phyloP scores from a whole-genome alignment of 2,329 filamentous ascomycete species.

The Xylariomycetidae sp. region DNA sequence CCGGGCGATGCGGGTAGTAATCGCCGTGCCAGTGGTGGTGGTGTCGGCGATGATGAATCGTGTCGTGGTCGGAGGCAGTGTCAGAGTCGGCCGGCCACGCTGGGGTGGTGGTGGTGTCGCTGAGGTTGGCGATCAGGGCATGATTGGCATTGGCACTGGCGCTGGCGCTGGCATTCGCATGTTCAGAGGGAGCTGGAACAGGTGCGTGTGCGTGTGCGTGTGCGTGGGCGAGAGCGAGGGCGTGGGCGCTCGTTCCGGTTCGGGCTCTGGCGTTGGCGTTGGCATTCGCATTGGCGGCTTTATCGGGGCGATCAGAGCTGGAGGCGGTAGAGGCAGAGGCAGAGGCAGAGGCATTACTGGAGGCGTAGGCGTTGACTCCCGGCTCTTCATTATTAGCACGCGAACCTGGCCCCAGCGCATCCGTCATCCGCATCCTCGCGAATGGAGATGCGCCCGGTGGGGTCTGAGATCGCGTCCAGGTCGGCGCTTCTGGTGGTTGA shows the following conservation, averaged over 20 bases:
- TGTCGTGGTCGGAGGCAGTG: conserved; percentile 7
- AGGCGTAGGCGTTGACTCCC: too few species aligned
- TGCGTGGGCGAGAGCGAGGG: not conserved
- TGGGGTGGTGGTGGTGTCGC: too few species aligned
- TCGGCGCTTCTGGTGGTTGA: too few species aligned
- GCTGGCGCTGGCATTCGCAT: conserved; percentile 10
- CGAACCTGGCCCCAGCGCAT: conserved; percentile 23
- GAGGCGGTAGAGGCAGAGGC: conserved; percentile 1
- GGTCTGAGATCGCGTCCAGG: too few species aligned
- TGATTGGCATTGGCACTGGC: conserved; percentile 12
- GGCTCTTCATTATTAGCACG: too few species aligned
- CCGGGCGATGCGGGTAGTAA: too few species aligned
- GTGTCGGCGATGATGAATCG: too few species aligned
- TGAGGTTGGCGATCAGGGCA: too few species aligned
- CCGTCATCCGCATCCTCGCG: conserved; percentile 7
- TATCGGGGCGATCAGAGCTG: not conserved
- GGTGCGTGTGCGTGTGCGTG: conserved; percentile 1
- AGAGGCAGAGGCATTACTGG: conserved; percentile 4
- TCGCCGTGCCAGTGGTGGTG: too few species aligned
- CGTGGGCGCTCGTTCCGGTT: not conserved
- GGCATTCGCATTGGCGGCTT: not conserved
- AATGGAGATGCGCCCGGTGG: too few species aligned
- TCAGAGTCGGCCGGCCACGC: not conserved
- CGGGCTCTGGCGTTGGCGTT: not conserved
- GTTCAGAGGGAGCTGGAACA: conserved; percentile 4